Evolutionary conservation across 768 basidiomycete species (phyloP), one percentile per base, ranked within the genome.

Genomic region (Mycena polygramma): DNA sequence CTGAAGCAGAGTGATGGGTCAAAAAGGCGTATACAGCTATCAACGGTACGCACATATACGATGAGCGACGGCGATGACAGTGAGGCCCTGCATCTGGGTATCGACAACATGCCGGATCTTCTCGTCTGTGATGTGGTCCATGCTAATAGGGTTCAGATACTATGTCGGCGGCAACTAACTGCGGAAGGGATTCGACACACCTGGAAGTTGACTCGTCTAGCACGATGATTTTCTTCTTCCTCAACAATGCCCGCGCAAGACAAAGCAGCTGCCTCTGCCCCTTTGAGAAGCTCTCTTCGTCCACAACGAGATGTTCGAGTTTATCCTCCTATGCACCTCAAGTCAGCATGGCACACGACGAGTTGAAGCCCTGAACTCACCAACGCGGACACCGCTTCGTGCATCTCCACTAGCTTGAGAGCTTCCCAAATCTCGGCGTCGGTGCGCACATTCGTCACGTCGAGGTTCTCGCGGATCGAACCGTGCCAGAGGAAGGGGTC

Each of bases 401-500:
- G 37, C 69, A 70, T 70, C 46, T 66, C 63, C 9, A 70, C 69
- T n/a, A 62, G 59, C 45, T 66, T 66, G 36, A 70, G 69, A 35
- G 59, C 36, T 37, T 70, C 69, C 69, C 69, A 70, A 24, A 70
- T 61, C 41, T 70, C 69, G 5, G 64, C 37, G 36, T 70, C 69
- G 15, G 52, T 70, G 45, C 59, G 41, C 53, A 24, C 64, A 48
- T 57, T 61, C 4, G 36, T 61, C 6, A 70, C 35, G 41, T 70
- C 69, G 9, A 70, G 54, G 49, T 70, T 70, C 24, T 70, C 69
- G 24, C 69, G 69, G 22, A 70, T 62, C 11, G 64, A 61, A 13
- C 69, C 69, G 46, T 70, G 69, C 69, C 69, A 70, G 20, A 70
- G 59, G 69, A 70, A 70, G 30, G 69, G 69, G 48, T 70, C 69